A percentile compares a stretch with the other conserved stretches of the same genome.
Conservation (phyloP, 257 asterid genomes). For the Nicotiana benthamiana region DNA sequence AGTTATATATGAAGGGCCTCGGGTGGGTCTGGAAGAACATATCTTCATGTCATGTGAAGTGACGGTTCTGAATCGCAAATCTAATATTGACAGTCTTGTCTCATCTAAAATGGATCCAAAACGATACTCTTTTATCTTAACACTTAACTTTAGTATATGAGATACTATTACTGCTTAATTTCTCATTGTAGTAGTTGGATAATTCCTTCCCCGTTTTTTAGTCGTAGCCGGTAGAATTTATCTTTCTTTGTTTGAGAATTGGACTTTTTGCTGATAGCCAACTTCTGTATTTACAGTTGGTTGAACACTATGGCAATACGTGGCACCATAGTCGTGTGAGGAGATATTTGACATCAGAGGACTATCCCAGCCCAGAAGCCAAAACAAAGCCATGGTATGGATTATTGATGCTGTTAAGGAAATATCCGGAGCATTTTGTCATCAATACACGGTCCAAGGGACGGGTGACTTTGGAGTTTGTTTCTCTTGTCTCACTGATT, state of each 20-base stretch:
- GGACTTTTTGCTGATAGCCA: not conserved
- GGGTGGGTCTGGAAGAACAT: not conserved
- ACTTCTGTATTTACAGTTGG: slow-evolving; percentile 38
- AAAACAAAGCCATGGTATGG: slow-evolving; percentile 86
- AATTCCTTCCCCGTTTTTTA: not conserved
- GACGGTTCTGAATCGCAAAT: not conserved
- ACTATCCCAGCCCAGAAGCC: slow-evolving; percentile 52
- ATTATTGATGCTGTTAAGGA: slow-evolving; percentile 67
- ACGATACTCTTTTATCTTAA: not conserved
- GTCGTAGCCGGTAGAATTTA: not conserved
- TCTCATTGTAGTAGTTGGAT: not conserved
- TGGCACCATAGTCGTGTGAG: slow-evolving; percentile 94
- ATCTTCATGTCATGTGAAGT: not conserved
- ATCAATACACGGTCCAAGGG: slow-evolving; percentile 87
- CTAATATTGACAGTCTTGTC: not conserved
- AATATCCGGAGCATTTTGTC: slow-evolving; percentile 87
- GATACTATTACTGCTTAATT: not conserved
- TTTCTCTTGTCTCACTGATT: slow-evolving; percentile 79
- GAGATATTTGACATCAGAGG: slow-evolving; percentile 74
- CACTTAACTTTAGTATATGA: not conserved
- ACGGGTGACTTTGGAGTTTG: slow-evolving; percentile 59
- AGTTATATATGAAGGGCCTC: not conserved
- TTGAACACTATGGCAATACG: slow-evolving; percentile 51
- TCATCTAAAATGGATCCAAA: not conserved
- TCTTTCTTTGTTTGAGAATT: not conserved